These are phyloP conservation scores for Gnetum montanum DNA, from an alignment of 75 land plant species.

Conservation along the genomic window DNA sequence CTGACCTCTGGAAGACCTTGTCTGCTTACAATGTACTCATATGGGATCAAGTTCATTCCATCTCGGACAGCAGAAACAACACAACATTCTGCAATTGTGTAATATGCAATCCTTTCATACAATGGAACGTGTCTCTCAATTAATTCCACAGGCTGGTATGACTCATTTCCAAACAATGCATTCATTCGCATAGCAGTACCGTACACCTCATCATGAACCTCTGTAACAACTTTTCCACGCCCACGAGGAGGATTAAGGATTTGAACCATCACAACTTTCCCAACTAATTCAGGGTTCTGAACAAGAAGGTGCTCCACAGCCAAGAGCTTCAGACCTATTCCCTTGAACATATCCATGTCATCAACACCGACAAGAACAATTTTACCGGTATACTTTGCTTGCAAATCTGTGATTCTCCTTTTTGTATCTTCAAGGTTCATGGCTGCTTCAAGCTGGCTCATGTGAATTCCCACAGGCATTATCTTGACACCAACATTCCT, in stretches of 20 bases:
- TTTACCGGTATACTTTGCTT: no score
- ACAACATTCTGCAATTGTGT: constrained; percentile 77
- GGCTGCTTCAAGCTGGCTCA: constrained; percentile 46
- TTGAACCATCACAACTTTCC: constrained; percentile 49
- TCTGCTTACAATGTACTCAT: constrained; percentile 69
- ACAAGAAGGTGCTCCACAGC: constrained; percentile 66
- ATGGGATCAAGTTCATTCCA: constrained; percentile 86
- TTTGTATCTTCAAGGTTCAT: constrained; percentile 29
- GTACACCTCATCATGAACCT: constrained; percentile 37
- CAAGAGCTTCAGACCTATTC: constrained; percentile 60
- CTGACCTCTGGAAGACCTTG: constrained; percentile 43
- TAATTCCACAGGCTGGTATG: constrained; percentile 59
- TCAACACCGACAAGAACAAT: constrained; percentile 63
- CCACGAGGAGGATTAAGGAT: constrained; percentile 52
- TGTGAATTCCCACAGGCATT: constrained; percentile 70
- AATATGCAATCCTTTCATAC: constrained; percentile 65
- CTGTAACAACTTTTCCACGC: constrained; percentile 55
- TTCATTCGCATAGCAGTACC: constrained; percentile 46
- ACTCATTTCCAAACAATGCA: constrained; percentile 32
- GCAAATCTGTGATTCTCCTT: constrained; percentile 37
- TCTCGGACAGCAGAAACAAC: constrained; percentile 82
- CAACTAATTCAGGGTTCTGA: constrained; percentile 46
- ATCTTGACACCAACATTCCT: constrained; percentile 72
- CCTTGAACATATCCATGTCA: constrained; percentile 85
- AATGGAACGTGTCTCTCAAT: constrained; percentile 37